Percentiles rank a stretch among this genome's conserved stretches.
phyloP scores from a whole-genome alignment of 139 green algal species.

The Edaphochlamys debaryana region DNA sequence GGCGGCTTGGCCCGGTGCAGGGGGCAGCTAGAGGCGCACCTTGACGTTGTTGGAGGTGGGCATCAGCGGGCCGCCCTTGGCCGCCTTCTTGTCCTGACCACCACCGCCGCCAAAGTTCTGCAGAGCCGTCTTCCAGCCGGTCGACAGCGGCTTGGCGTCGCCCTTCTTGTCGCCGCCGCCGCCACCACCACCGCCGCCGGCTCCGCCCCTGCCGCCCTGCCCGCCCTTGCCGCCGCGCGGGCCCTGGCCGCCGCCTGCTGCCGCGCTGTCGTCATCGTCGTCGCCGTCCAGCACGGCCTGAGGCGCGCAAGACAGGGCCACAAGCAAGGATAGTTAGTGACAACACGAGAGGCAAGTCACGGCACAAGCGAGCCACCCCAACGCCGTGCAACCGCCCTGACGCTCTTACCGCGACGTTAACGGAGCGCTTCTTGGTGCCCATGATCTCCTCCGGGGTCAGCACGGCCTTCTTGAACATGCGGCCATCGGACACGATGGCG shows the following conservation, averaged over 20 bases:
- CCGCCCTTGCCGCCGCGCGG: not conserved
- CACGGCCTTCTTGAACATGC: conserved; percentile 63
- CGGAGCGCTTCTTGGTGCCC: conserved; percentile 35
- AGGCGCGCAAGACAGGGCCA: too few species aligned
- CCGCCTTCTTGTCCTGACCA: not conserved
- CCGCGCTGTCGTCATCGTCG: conserved; percentile 20
- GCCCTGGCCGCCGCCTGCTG: not conserved
- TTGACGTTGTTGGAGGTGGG: too few species aligned
- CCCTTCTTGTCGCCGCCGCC: not conserved
- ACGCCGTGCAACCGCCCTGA: too few species aligned
- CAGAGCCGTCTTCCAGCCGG: conserved; percentile 23
- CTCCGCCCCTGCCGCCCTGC: not conserved
- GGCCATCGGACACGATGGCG: conserved; percentile 49
- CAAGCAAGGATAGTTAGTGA: too few species aligned
- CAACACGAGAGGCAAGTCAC: too few species aligned
- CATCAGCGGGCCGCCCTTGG: too few species aligned
- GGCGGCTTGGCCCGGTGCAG: too few species aligned
- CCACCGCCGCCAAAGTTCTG: conserved; percentile 21
- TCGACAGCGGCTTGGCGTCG: conserved; percentile 12
- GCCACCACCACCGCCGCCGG: not conserved
- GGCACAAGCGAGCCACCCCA: too few species aligned
- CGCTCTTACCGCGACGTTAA: conserved; percentile 39
- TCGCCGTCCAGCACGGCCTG: conserved; percentile 28
- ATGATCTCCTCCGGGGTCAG: conserved; percentile 60
- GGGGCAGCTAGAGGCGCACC: too few species aligned